A percentile compares a stretch with the other conserved stretches of the same genome.
Conservation (phyloP, 2,329 filamentous ascomycete species). For the Aspergillus niger region DNA sequence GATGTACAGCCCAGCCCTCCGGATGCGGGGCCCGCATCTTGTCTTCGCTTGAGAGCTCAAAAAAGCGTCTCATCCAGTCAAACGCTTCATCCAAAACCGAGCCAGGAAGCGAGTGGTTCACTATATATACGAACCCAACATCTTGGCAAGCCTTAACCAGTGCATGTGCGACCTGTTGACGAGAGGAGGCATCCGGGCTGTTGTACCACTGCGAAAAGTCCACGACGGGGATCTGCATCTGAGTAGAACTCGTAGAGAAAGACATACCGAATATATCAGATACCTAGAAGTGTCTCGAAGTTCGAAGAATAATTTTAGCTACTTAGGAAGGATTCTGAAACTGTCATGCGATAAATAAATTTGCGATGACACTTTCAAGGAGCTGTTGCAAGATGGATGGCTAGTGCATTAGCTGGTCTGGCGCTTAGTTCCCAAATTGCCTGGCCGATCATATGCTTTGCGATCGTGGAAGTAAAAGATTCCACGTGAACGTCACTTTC, state of each 20-base stretch:
- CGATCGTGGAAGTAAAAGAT: neutral
- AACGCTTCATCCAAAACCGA: slow-evolving; percentile 48
- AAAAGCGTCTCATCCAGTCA: slow-evolving; percentile 47
- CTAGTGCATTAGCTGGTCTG: neutral
- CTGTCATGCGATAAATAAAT: neutral
- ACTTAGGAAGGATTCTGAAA: neutral
- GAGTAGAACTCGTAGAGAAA: neutral
- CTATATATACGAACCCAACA: slow-evolving; percentile 53
- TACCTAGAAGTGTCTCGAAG: neutral
- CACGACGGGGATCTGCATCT: slow-evolving; percentile 40
- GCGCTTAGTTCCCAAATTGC: neutral
- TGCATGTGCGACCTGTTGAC: slow-evolving; percentile 38
- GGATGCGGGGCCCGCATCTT: slow-evolving; percentile 56
- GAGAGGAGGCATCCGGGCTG: slow-evolving; percentile 28
- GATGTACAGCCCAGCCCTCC: slow-evolving; percentile 51
- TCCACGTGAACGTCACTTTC: neutral
- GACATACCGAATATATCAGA: neutral
- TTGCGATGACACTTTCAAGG: neutral
- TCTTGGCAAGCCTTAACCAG: slow-evolving; percentile 46
- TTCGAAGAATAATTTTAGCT: neutral
- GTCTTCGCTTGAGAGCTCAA: slow-evolving; percentile 46
- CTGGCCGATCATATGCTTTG: neutral
- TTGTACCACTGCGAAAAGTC: slow-evolving; percentile 44
- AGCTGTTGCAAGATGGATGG: neutral
- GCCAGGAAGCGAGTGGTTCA: slow-evolving; percentile 49